phyloP scores from a whole-genome alignment of 148 eudicot species.

The Fagopyrum tataricum region DNA sequence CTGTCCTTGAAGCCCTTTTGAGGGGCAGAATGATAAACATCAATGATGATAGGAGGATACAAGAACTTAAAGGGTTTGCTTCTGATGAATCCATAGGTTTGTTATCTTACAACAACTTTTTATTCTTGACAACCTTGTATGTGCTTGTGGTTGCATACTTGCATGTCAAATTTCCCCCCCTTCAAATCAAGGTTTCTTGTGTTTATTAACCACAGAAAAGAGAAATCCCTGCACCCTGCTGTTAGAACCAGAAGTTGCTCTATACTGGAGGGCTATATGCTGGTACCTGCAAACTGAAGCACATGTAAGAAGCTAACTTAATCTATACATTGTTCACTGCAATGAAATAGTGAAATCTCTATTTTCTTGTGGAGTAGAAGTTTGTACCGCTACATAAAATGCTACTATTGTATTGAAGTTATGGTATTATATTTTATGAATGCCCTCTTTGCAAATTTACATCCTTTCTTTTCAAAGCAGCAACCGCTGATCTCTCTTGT shows the following conservation, averaged over 20 bases:
- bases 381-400: not conserved
- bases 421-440: not conserved
- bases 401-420: not conserved
- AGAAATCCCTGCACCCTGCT: conserved; percentile 29
- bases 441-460: not conserved
- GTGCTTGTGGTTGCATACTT: not conserved
- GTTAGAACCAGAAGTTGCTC: conserved; percentile 82
- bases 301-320: conserved; percentile 36
- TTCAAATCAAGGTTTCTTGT: not conserved
- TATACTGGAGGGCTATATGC: conserved; percentile 82
- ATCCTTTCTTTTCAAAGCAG: not conserved
- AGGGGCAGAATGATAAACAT: conserved; percentile 53
- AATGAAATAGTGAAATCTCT: not conserved
- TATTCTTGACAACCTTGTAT: conserved; percentile 1
- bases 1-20: conserved; percentile 65
- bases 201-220: conserved; percentile 18
- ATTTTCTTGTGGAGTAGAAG: not conserved
- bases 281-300: conserved; percentile 69
- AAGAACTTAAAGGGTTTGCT: conserved; percentile 30
- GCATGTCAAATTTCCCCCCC: not conserved
- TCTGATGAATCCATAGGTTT: conserved; percentile 49
- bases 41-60: conserved; percentile 49
- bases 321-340: not conserved
- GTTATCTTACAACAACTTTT: conserved; percentile 15
- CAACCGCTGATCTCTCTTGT: not conserved